Percentiles rank a stretch among this genome's conserved stretches.
Evolutionary conservation across 306 rosid genomes (phyloP).

Genomic region (Gynostemma pentaphyllum): DNA sequence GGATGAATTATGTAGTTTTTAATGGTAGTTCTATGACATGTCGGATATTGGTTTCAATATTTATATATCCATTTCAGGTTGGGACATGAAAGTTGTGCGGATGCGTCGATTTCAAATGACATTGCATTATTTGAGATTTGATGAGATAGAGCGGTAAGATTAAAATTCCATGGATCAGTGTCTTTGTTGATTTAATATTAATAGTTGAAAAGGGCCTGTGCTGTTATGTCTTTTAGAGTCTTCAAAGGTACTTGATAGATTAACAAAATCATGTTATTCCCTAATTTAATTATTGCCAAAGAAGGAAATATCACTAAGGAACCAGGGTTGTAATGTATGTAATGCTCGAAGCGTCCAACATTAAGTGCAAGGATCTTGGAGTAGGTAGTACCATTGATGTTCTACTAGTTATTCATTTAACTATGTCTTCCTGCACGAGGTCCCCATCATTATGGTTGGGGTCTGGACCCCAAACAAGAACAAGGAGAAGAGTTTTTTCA

Average conservation of each 20-base stretch:
- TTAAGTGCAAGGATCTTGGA: not conserved
- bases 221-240: not conserved
- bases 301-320: not conserved
- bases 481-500: not conserved
- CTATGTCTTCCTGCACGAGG: not conserved
- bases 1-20: not conserved
- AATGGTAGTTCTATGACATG: not conserved
- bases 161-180: constrained; percentile 8
- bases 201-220: not conserved
- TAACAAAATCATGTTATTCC: not conserved
- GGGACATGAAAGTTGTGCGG: constrained; percentile 76
- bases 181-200: not conserved
- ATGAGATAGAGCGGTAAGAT: constrained; percentile 69
- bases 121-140: constrained; percentile 76
- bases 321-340: not conserved
- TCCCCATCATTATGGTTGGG: not conserved
- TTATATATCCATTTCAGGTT: constrained; percentile 41
- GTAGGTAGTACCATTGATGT: not conserved
- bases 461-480: constrained; percentile 5
- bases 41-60: not conserved
- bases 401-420: not conserved
- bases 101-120: constrained; percentile 70
- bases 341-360: not conserved
- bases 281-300: not conserved
- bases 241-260: not conserved